phyloP scores from a whole-genome alignment of 176 grass and related monocot genomes.

The Cenchrus fungigraminus region DNA sequence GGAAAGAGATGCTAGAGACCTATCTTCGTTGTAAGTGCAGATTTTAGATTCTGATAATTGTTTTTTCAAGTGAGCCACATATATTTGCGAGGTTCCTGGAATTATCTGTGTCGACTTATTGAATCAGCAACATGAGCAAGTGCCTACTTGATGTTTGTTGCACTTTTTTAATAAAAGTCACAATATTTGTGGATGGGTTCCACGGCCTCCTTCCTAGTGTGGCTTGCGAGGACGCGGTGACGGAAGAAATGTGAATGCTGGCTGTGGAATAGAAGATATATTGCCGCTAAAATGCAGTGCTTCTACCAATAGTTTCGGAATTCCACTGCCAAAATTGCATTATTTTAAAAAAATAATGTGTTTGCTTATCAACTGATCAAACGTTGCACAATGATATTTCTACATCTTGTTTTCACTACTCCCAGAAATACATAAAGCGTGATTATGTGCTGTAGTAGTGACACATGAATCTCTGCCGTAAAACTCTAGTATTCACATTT shows the following conservation, averaged over 20 bases:
- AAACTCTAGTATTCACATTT: slow-evolving; percentile 72
- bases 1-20: slow-evolving; percentile 61
- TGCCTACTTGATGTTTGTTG: neutral
- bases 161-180: neutral
- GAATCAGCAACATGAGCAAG: neutral
- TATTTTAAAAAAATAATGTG: neutral
- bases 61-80: no score
- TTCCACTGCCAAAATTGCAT: no score
- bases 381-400: neutral
- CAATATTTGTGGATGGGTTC: neutral
- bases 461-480: slow-evolving; percentile 30
- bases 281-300: no score
- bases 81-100: neutral
- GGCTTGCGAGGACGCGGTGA: no score
- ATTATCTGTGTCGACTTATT: no score
- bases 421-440: slow-evolving; percentile 26
- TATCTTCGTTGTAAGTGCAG: slow-evolving; percentile 33
- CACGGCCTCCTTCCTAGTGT: no score
- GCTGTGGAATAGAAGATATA: no score
- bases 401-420: slow-evolving; percentile 4
- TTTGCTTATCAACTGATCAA: neutral
- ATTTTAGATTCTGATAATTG: no score
- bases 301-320: neutral
- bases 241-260: no score
- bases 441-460: slow-evolving; percentile 17